Evolutionary conservation across 495 filamentous ascomycete genomes (phyloP).

Genomic region (Podospora fimiseda): DNA sequence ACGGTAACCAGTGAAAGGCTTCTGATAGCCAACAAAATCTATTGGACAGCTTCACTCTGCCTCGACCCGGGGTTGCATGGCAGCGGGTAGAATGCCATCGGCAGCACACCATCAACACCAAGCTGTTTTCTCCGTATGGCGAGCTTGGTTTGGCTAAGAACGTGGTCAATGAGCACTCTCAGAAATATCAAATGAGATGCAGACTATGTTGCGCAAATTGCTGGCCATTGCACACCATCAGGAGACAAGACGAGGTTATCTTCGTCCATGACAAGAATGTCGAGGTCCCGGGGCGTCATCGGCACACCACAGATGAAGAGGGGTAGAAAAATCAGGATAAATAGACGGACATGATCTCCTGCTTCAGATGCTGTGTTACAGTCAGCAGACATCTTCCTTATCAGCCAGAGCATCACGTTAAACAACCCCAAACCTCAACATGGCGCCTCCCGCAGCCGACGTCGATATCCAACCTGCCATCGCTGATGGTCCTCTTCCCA

Average conservation of each 20-base stretch:
- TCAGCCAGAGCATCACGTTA: no score
- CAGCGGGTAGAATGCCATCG: no score
- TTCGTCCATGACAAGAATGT: background rate
- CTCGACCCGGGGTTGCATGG: no score
- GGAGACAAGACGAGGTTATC: conserved; percentile 1
- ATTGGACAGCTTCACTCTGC: no score
- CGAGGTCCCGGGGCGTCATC: background rate
- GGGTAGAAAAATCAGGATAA: background rate
- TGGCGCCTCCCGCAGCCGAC: conserved; percentile 32
- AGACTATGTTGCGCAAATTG: conserved; percentile 16
- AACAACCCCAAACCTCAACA: conserved; percentile 14
- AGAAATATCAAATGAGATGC: no score
- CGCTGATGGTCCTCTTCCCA: conserved; percentile 41
- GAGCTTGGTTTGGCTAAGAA: background rate
- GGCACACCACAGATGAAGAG: background rate
- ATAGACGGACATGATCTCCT: background rate
- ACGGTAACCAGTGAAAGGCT: background rate
- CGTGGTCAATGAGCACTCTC: background rate
- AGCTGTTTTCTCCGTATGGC: background rate
- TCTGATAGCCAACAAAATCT: conserved; percentile 2
- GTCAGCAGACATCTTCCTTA: no score
- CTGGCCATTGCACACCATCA: conserved; percentile 15
- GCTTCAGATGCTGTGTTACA: background rate
- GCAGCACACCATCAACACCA: background rate
- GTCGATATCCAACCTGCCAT: conserved; percentile 23